Base-by-base conservation (phyloP, 768 basidiomycete species). In the Tremella fuciformis region DNA sequence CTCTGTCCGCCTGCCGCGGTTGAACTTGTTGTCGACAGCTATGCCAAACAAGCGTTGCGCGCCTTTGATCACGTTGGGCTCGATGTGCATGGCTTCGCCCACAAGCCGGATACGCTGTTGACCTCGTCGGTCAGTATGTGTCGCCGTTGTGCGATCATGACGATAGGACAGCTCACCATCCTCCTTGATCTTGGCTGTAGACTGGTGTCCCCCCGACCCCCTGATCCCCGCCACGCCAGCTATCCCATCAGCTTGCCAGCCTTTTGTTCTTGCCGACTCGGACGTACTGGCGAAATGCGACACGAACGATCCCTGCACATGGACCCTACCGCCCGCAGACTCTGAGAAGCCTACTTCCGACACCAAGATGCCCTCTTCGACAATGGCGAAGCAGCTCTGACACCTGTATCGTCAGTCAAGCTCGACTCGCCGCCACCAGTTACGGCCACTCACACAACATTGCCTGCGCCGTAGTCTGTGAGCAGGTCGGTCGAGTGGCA, bases 291-390 rank as follows among this genome's bases (percentile, higher is more conserved):
- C 86, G 56, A 90, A 89, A 69, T 89, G 87, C 0, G 84, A 89
- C 13, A 99, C 91, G 69, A 89, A 96, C 2, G 88, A 86, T 1
- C 96, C 96, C 70, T 93, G 88, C 1, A 96, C 93, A 81, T 97
- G 89, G 1, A 94, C 93, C 3, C 92, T 90, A 22, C 96, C 96
- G 25, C 84, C 83, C 11, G 87, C 83, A 3, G 88, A 88, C 80
- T 99, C 96, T n/a, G 91, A 91, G 66, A 99, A 99, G 0, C 86
- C 85, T 55, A 99, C 84, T 74, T 99, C 96, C 62, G 87, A 88
- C 9, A 97, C 90, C 59, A 98, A 91, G 1, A 87, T 85, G 70
- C 91, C 92, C 77, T 96, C 90, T 78, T 94, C 91, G 9, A 94
- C 81, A 16, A 98, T 91, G 7, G 86, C 88, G 47, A 90, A 91